phyloP scores from a whole-genome alignment of 2,329 filamentous ascomycete genomes.

The Epichloe sp. region DNA sequence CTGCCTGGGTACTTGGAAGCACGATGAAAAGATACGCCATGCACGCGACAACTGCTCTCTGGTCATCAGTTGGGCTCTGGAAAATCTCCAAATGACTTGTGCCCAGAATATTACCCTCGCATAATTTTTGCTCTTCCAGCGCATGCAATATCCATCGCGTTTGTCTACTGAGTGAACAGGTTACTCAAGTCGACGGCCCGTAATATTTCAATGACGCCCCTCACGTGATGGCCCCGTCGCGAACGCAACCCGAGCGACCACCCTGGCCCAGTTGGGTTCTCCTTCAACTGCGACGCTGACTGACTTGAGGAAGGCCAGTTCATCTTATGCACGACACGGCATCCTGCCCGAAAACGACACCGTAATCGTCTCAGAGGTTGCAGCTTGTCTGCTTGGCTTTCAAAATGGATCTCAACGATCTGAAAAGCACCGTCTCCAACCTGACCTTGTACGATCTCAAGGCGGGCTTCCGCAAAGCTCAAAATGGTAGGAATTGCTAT shows the following conservation, averaged over 20 bases:
- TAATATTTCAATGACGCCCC: neutral
- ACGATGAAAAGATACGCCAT: too few relatives aligned
- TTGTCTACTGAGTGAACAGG: neutral
- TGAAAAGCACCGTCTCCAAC: conserved; percentile 82
- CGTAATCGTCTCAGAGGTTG: neutral
- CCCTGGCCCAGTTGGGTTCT: neutral
- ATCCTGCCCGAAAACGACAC: neutral
- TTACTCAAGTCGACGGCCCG: too few relatives aligned
- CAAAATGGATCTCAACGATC: conserved; percentile 71
- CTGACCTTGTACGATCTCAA: conserved; percentile 92
- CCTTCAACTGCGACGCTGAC: neutral
- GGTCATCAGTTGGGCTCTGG: too few relatives aligned
- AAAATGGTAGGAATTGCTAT: conserved; percentile 59
- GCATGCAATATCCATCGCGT: too few relatives aligned
- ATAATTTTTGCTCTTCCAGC: too few relatives aligned
- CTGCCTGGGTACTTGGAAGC: too few relatives aligned
- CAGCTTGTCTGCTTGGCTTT: conserved; percentile 2
- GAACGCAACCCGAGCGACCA: neutral
- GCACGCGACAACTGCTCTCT: too few relatives aligned
- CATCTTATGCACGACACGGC: neutral
- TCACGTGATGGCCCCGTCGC: conserved; percentile 1
- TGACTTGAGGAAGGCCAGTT: neutral
- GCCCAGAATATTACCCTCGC: too few relatives aligned
- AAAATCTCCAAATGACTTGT: too few relatives aligned
- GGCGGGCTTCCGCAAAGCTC: conserved; percentile 85